Evolutionary conservation across 345 rosid genomes (phyloP).

Genomic region (Eucalyptus curtisii): DNA sequence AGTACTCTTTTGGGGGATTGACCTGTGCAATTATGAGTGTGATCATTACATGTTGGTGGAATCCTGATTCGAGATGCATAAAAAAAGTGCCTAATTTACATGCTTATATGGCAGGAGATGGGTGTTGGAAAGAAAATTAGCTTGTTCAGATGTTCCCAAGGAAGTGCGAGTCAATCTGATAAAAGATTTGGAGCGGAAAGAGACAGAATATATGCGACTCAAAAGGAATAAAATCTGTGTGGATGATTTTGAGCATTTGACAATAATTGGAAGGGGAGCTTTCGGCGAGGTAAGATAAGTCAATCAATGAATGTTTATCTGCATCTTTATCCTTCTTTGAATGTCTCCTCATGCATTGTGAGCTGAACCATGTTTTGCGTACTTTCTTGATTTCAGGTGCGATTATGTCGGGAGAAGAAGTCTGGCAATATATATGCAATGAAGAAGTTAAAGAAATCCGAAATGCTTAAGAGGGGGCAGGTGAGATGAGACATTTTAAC

Average conservation of each 20-base stretch:
- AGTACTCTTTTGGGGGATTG: not conserved
- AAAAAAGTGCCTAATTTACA: not conserved
- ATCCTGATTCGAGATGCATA: not conserved
- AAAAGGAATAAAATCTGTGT: conserved; percentile 89
- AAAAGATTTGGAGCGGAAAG: conserved; percentile 89
- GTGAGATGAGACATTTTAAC: conserved; percentile 19
- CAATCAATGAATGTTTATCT: not conserved
- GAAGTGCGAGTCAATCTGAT: conserved; percentile 84
- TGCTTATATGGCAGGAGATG: conserved; percentile 55
- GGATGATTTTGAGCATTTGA: conserved; percentile 87
- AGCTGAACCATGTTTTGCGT: not conserved
- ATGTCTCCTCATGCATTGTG: not conserved
- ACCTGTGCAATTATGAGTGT: not conserved
- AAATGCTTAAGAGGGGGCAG: conserved; percentile 96
- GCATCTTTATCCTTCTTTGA: not conserved
- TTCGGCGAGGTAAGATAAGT: conserved; percentile 72
- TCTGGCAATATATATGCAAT: conserved; percentile 95
- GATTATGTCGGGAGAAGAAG: conserved; percentile 83
- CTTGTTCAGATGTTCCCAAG: conserved; percentile 80
- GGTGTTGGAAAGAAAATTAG: conserved; percentile 83
- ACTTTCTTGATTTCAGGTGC: conserved; percentile 45
- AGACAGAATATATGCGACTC: conserved; percentile 91
- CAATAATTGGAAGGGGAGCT: conserved; percentile 92
- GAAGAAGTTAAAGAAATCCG: conserved; percentile 98
- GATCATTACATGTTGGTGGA: not conserved